Base-by-base conservation (phyloP, 768 basidiomycete genomes). In the Dentipellis fragilis region DNA sequence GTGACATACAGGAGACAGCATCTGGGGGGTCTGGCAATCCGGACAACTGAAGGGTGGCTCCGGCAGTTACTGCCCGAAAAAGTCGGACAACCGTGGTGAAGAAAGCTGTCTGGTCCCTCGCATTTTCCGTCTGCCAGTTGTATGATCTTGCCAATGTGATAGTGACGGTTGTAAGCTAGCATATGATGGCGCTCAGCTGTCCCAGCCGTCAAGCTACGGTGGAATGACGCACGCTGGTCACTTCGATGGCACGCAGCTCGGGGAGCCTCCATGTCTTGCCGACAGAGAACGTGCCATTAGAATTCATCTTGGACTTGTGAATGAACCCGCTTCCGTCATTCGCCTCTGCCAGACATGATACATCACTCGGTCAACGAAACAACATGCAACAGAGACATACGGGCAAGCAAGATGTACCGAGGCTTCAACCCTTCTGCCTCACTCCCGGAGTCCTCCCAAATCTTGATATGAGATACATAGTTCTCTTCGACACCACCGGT, bases 241-340 rank as follows among this genome's bases (percentile, higher is more conserved):
- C 85, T 60, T 94, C 85, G 47, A 99, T 67, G 39, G 73, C 82
- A 59, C 88, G 80, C 62, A 98, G 76, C 69, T 97, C 94, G 42
- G 81, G 68, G 50, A 98, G 71, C 57, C 74, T 79, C 96, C 96
- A 99, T 1, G 95, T 92, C 74, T 99, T 99, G 6, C 96, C 96
- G 49, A 98, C 91, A 8, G 93, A 96, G 70, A 95, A 98, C 0
- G 91, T 80, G 36, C 89, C 87, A 66, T 97, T 98, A 45, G 86
- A 84, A 67, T 99, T 98, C 60, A 91, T 73, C 72, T 98, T 98
- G 1, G 94, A 93, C 72, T 99, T 99, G 79, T 99, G 94, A 17
- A 99, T 80, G 67, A 84, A 82, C 1, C 85, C 85, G 49, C 74
- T 70, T 22, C 83, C 81, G 60, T 79, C 79, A 57, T 67, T 72